Conservation (phyloP, 805 yeast genomes). For the Naumovozyma dairenensis region DNA sequence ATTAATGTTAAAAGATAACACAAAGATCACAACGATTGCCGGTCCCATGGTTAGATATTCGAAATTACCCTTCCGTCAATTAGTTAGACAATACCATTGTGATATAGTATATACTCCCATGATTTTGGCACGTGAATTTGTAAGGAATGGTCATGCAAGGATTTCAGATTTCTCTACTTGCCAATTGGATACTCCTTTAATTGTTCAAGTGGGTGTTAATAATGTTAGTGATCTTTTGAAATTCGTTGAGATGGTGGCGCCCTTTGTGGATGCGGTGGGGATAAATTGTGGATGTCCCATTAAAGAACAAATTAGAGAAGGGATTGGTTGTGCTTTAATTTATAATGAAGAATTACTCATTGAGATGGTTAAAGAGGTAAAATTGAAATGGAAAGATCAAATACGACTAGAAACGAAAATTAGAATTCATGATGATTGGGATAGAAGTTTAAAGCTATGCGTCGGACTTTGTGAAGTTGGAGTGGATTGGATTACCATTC, state of each 20-base stretch:
- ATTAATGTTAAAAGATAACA: conserved; percentile 32
- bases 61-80: conserved; percentile 80
- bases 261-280: conserved; percentile 88
- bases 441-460: conserved; percentile 67
- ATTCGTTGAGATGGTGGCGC: conserved; percentile 81
- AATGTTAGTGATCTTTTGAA: conserved; percentile 72
- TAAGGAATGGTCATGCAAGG: conserved; percentile 72
- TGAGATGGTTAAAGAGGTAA: conserved; percentile 75
- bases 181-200: conserved; percentile 53
- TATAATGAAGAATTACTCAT: conserved; percentile 70
- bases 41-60: conserved; percentile 99
- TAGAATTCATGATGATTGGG: conserved; percentile 68
- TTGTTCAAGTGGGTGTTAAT: conserved; percentile 86
- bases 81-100: conserved; percentile 59
- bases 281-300: conserved; percentile 97
- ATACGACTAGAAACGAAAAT: conserved; percentile 88
- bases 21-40: conserved; percentile 40
- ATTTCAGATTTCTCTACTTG: conserved; percentile 79
- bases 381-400: conserved; percentile 56
- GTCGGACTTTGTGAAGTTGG: conserved; percentile 72
- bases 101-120: conserved; percentile 92
- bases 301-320: conserved; percentile 87
- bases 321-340: conserved; percentile 95
- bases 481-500: conserved; percentile 88
- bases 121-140: conserved; percentile 94